Evolutionary conservation across 2,329 filamentous ascomycete genomes (phyloP).

Genomic region (Colletotrichum caudatum): DNA sequence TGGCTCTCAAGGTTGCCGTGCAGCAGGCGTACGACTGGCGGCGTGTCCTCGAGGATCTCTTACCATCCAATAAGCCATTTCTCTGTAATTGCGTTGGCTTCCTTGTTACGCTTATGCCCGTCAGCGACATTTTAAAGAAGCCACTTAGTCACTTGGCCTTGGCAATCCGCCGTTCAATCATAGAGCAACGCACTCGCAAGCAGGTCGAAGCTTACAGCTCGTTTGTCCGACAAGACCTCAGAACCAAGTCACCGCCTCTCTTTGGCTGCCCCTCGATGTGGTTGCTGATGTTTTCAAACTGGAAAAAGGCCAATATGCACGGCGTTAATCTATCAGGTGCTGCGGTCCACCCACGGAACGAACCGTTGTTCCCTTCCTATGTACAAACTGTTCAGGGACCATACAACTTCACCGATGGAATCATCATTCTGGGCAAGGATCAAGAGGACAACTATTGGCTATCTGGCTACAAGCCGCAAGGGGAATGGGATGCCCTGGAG

Average conservation of each 20-base stretch:
- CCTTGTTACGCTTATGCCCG: neutral
- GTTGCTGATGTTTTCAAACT: conserved; percentile 20
- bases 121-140: neutral
- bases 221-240: neutral
- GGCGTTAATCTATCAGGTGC: neutral
- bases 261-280: conserved; percentile 51
- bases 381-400: neutral
- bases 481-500: neutral
- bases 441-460: neutral
- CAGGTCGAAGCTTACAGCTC: conserved; percentile 15
- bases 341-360: neutral
- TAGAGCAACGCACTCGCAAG: conserved; percentile 8
- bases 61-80: neutral
- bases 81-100: conserved; percentile 21
- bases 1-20: conserved; percentile 21
- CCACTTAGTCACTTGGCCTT: conserved; percentile 10
- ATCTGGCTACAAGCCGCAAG: neutral
- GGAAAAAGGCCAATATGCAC: neutral
- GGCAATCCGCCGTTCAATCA: neutral
- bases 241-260: conserved; percentile 47
- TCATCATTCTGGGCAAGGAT: neutral
- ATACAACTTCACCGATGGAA: neutral
- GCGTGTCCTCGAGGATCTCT: neutral
- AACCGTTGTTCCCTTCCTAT: neutral
- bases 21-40: conserved; percentile 21